These are phyloP conservation scores for Fusarium transvaalense DNA, from an alignment of 2,329 filamentous ascomycete genomes.

Conservation along the genomic window DNA sequence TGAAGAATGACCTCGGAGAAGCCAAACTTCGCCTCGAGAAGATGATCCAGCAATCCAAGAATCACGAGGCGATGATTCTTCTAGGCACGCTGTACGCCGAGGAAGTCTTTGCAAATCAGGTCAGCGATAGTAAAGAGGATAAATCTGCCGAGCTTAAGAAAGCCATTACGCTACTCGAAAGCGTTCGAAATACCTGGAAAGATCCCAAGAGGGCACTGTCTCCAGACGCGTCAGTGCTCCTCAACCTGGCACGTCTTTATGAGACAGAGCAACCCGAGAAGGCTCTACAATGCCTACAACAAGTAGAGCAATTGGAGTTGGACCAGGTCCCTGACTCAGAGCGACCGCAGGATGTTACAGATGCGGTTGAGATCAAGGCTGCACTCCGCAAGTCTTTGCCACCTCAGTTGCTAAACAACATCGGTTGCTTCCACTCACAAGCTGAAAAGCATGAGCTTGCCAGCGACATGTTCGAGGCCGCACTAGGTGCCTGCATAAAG, in stretches of 20 bases:
- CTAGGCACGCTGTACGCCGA: slow-evolving; percentile 94
- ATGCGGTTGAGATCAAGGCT: slow-evolving; percentile 70
- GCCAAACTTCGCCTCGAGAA: slow-evolving; percentile 96
- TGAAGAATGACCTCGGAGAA: slow-evolving; percentile 86
- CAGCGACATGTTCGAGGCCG: slow-evolving; percentile 91
- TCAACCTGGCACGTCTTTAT: slow-evolving; percentile 93
- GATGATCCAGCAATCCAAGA: slow-evolving; percentile 87
- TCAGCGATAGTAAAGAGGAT: slow-evolving; percentile 81
- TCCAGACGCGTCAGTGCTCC: slow-evolving; percentile 86
- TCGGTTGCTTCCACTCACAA: slow-evolving; percentile 95
- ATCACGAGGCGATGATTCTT: slow-evolving; percentile 89
- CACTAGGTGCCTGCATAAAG: slow-evolving; percentile 86
- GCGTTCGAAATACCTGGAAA: slow-evolving; percentile 89
- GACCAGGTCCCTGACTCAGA: slow-evolving; percentile 81
- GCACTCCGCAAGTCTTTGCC: slow-evolving; percentile 82
- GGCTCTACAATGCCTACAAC: slow-evolving; percentile 89
- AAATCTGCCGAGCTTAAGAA: slow-evolving; percentile 88
- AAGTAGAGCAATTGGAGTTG: slow-evolving; percentile 91
- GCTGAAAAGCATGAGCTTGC: slow-evolving; percentile 84
- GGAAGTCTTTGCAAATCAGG: slow-evolving; percentile 86
- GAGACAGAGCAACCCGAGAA: slow-evolving; percentile 89
- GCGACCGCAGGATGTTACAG: slow-evolving; percentile 65
- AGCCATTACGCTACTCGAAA: slow-evolving; percentile 85
- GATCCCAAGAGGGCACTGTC: slow-evolving; percentile 86
- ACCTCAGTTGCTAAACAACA: slow-evolving; percentile 95